Base-by-base conservation (phyloP, 2,329 filamentous ascomycete species). In the Aspergillus felis region DNA sequence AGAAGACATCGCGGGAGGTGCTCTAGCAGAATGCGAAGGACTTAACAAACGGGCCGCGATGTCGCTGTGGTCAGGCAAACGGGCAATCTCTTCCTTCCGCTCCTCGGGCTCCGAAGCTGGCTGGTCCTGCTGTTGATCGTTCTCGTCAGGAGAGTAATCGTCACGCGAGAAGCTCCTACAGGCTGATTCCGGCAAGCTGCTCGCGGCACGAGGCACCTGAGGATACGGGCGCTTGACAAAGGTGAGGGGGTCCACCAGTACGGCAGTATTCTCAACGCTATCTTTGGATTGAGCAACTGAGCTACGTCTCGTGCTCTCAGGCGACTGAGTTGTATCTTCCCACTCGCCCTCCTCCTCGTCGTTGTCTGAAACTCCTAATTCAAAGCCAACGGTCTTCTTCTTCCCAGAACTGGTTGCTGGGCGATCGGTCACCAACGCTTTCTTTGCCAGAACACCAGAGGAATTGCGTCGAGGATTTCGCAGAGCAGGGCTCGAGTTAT, bases 291-390 rank as follows among this genome's bases (percentile, higher is more conserved):
- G 70, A 28, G 66, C 74, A 48, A 76, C 68, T 8, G 78, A 80
- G 60, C 77, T 77, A 54, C 76, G 75, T 58, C 78, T 69, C 12
- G 77, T 79, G 58, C 77, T 77, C 61, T 78, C 76, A 32, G 78
- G 76, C 20, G 78, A 80, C 60, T 78, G 75, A 24, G 77, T 78
- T 27, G 76, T 78, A 64, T 80, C 77, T 60, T 79, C 77, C 77
- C 78, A 79, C 60, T 79, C 78, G 57, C 68, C 75, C 59, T 79
- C 77, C 58, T 77, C 77, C 59, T 79, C 77, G 60, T 77, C 75
- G 54, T 72, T 74, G 41, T 75, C 74, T 17, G 76, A 74, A 56
- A 74, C 75, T 4, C 70, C 78, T 42, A 80, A 63, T 58, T 79
- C 74, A 61, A 79, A 79, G 17, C 78, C 76, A 53, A 78, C 76